These are phyloP conservation scores for Chlamydomonas reinhardtii DNA, from an alignment of 163 green algal species.

Conservation along the genomic window DNA sequence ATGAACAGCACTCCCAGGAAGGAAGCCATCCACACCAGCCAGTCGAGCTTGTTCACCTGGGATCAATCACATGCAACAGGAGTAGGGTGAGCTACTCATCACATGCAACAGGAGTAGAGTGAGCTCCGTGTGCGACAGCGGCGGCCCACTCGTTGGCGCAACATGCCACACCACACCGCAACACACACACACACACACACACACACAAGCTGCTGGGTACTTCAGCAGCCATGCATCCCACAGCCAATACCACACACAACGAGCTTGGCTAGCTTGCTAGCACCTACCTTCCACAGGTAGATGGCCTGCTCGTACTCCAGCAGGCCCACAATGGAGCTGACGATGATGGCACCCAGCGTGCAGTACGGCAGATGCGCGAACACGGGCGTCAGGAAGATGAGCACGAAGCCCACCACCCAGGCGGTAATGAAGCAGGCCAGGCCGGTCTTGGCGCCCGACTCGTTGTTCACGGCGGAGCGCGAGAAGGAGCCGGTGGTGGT, in stretches of 20 bases:
- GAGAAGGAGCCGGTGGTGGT: slow-evolving; percentile 91
- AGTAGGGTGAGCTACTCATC: no score
- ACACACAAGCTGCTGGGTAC: no score
- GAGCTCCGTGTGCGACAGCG: no score
- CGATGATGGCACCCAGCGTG: slow-evolving; percentile 85
- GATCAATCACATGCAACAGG: no score
- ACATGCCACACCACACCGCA: no score
- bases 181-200: no score
- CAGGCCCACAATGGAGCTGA: slow-evolving; percentile 78
- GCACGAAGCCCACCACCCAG: slow-evolving; percentile 80
- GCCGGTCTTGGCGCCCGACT: slow-evolving; percentile 67
- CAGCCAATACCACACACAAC: no score
- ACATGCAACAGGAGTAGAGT: no score
- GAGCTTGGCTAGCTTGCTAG: no score
- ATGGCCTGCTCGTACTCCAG: slow-evolving; percentile 85
- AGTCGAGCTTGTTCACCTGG: slow-evolving; percentile 71
- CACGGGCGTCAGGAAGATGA: slow-evolving; percentile 88
- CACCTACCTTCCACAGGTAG: slow-evolving; percentile 51
- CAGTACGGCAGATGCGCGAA: slow-evolving; percentile 90
- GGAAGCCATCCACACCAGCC: slow-evolving; percentile 66
- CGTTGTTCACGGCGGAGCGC: slow-evolving; percentile 76
- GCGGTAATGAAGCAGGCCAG: slow-evolving; percentile 57
- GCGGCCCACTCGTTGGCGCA: no score
- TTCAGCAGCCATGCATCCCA: no score
- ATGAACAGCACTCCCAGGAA: slow-evolving; percentile 67